Base-by-base conservation (phyloP, 129 eudicot genomes). In the Saussurea involucrata region DNA sequence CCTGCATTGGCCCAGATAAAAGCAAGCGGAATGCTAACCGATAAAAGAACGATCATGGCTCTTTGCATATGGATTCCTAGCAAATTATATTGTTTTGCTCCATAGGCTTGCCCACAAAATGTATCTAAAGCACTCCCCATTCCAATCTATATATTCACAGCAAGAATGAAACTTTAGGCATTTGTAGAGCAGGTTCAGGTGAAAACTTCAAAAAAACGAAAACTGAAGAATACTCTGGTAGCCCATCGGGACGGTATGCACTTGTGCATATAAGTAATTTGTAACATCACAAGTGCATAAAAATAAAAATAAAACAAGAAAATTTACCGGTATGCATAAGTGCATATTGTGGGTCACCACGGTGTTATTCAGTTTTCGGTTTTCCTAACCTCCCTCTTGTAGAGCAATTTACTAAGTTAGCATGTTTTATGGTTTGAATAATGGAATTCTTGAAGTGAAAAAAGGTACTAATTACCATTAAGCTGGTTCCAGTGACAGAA, bases 21-120 rank as follows among this genome's bases (percentile, higher is more conserved):
- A 8, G 97, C 89, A 24, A 91, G 87, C 2, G 97, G 97, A 9
- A 91, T 73, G 76, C 91, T 75, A n/a, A 63, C 87, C 3, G 87
- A 71, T 0, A 85, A 77, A 22, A 91, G 87, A 68, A 88, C 91
- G 8, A 91, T 17, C 90, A 91, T 88, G 55, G 97, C 97, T 80
- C 91, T 80, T 64, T 91, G 92, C 86, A 25, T 86, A 84, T 91
- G 88, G 33, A 88, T 83, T 25, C 97, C 97, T 17, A 91, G 81
- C 82, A 82, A 64, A 71, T 86, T 88, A 79, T 86, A 91, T 29
- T 86, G 90, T 77, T 84, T 87, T 32, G 96, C 96, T 11, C 96
- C 96, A 67, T 76, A 90, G 20, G 96, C 82, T 66, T 90, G 96
- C 2, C 96, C 93, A 76, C 96, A 90, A 36, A 87, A 90, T 13